Conservation (phyloP, 2,329 filamentous ascomycete species). For the Aspergillus ochraceus region DNA sequence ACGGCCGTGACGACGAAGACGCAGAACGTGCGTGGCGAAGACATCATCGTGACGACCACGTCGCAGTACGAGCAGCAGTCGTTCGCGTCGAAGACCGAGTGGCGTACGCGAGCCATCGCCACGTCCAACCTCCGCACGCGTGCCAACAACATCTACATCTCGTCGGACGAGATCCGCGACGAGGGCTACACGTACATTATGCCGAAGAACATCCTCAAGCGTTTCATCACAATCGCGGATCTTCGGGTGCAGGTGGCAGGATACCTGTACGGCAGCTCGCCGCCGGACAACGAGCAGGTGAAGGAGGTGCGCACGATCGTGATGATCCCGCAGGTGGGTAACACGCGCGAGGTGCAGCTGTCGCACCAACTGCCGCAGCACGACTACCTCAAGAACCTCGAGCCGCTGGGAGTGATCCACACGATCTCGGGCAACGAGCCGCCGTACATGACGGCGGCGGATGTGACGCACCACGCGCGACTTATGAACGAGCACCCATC, state of each 20-base stretch:
- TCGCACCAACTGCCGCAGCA: constrained; percentile 89
- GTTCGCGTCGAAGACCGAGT: constrained; percentile 98
- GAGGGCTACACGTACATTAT: constrained; percentile 96
- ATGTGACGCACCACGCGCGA: constrained; percentile 91
- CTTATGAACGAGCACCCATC: constrained; percentile 78
- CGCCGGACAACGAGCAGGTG: constrained; percentile 91
- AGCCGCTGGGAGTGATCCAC: constrained; percentile 92
- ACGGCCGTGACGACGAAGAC: constrained; percentile 98
- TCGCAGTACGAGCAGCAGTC: constrained; percentile 97
- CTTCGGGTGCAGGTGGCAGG: constrained; percentile 94
- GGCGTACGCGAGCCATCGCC: constrained; percentile 94
- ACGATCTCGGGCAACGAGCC: constrained; percentile 93
- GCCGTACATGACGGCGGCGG: constrained; percentile 91
- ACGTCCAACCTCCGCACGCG: constrained; percentile 92
- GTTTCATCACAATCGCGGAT: constrained; percentile 96
- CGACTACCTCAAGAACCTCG: constrained; percentile 80
- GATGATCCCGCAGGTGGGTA: constrained; percentile 95
- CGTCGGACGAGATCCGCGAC: constrained; percentile 86
- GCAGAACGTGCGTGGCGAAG: constrained; percentile 93
- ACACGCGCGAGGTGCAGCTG: constrained; percentile 85
- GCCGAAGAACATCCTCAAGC: constrained; percentile 98
- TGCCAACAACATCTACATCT: constrained; percentile 98
- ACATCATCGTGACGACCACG: constrained; percentile 97
- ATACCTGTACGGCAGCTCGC: constrained; percentile 90
- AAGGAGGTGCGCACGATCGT: constrained; percentile 97